Base-by-base conservation (phyloP, 805 yeast species). In the Clavispora asparagi region DNA sequence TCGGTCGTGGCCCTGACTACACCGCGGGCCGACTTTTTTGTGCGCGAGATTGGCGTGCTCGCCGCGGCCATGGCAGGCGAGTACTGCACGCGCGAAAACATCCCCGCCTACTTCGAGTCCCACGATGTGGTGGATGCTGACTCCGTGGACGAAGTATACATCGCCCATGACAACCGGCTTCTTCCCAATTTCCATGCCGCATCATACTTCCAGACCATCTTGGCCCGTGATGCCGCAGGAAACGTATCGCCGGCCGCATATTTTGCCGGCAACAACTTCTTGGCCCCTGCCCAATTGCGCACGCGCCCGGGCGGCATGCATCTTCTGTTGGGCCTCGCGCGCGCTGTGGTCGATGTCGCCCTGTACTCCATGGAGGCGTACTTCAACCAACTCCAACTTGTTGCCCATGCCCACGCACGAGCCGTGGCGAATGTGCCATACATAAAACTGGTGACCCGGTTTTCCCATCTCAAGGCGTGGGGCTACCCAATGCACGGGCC, bases 401-500 rank as follows among this genome's bases (percentile, higher is more conserved):
- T 73, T 46, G 61, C 52, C 47, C 63, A 49, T 45, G 52, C 56
- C 29, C 73, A 55, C 55, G 56, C 38, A 23, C 47, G 40, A 19
- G 28, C 19, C 19, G 19, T 16, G 19, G 36, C 19, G 7, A n/a
- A 32, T 7, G 9, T 32, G 19, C 23, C 36, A 8, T 12, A 32
- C 19, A 14, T 6, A 17, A 44, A 48, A 4, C 39, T 45, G 30
- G 50, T 51, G 16, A 43, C 40, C 23, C 46, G 48, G 11, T 64
- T 57, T 42, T 54, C 63, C 12, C 56, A 60, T 43, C 55, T 70
- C 43, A 63, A 64, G 49, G 54, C 64, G 1, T 49, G 49, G 23
- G 75, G 76, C 1, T 70, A 67, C 49, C 62, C 63, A 14, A 23
- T 68, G 25, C 58, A 65, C 45, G 73, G 74, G 1, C 68, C 74